Conservation (phyloP, 768 basidiomycete species). For the Boletus insuetus region DNA sequence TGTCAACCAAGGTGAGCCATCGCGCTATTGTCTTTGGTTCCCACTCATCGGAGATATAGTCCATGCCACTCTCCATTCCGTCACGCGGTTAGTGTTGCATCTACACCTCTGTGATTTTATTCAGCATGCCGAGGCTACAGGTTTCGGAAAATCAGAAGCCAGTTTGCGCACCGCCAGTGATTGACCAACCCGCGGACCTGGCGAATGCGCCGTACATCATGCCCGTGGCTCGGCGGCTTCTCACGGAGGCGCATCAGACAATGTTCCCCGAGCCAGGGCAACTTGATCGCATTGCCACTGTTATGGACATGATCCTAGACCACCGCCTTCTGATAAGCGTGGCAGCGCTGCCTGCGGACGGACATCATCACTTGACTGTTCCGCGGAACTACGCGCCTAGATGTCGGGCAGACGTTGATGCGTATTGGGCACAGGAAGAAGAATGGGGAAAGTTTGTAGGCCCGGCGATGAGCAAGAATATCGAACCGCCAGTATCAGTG, state of each 20-base stretch:
- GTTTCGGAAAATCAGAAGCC: background rate
- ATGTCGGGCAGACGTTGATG: conserved; percentile 32
- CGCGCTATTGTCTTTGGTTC: conserved; percentile 14
- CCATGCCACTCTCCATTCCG: background rate
- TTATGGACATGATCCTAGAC: conserved; percentile 51
- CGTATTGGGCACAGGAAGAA: conserved; percentile 38
- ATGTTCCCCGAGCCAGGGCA: conserved; percentile 29
- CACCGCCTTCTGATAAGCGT: conserved; percentile 14
- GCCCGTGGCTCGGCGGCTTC: conserved; percentile 15
- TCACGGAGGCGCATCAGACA: conserved; percentile 30
- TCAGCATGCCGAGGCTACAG: conserved; percentile 9
- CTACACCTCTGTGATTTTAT: background rate
- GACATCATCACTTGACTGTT: background rate
- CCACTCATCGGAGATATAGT: conserved; percentile 11
- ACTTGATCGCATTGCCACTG: conserved; percentile 34
- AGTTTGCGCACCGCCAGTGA: background rate
- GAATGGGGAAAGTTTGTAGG: background rate
- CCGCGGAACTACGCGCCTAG: conserved; percentile 24
- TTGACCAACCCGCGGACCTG: background rate
- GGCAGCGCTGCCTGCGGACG: conserved; percentile 6
- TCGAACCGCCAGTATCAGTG: conserved; percentile 37
- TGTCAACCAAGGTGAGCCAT: conserved; percentile 18
- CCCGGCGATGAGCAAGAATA: background rate
- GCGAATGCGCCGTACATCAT: background rate
- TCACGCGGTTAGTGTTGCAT: conserved; percentile 8